Evolutionary conservation across 2,329 filamentous ascomycete genomes (phyloP), one percentile per base, ranked within the genome.

Genomic region (Fusarium austroafricanum): DNA sequence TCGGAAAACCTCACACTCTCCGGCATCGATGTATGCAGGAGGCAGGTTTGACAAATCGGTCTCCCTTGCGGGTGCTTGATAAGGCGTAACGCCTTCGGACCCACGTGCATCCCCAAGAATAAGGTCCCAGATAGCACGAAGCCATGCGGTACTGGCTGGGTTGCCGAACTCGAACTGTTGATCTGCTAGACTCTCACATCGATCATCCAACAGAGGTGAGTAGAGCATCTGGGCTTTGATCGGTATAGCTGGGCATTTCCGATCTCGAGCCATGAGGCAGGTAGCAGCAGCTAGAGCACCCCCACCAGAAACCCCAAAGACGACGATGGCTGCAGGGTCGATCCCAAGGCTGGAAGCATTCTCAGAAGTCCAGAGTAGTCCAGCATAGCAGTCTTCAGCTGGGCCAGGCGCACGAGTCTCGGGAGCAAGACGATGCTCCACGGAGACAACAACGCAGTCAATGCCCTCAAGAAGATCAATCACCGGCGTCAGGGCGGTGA

Each of bases 181-280:
- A 10, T 59, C 54, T 12, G 56, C 54, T 9, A 60, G 2, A 12
- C 56, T 60, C 17, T 59, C 37, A 6, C 54, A 59, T 18, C 56
- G 18, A 3, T 60, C 56, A 37, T 60, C 56, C 4, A 60, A 31
- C 2, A 60, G 37, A 17, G 56, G 56, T 0, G 35, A 60, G 17
- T 59, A 59, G 0, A 60, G 54, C 55, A 60, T 59, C 31, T 60
- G 56, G 15, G 43, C 56, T 35, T 59, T 59, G 14, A 51, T 29
- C 1, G 55, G 52, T 7, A 35, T 18, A 3, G 17, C 17, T 12
- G 42, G 54, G 6, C 21, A 20, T 20, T 51, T 43, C 11, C 37
- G 50, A 11, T 60, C 56, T 2, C 56, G 23, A 10, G 56, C 56
- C 54, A 60, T 59, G 6, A 60, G 56, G 4, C 54, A 59, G 8